These are phyloP conservation scores for Exophiala dermatitidis DNA, from an alignment of 2,329 filamentous ascomycete species.

Conservation along the genomic window DNA sequence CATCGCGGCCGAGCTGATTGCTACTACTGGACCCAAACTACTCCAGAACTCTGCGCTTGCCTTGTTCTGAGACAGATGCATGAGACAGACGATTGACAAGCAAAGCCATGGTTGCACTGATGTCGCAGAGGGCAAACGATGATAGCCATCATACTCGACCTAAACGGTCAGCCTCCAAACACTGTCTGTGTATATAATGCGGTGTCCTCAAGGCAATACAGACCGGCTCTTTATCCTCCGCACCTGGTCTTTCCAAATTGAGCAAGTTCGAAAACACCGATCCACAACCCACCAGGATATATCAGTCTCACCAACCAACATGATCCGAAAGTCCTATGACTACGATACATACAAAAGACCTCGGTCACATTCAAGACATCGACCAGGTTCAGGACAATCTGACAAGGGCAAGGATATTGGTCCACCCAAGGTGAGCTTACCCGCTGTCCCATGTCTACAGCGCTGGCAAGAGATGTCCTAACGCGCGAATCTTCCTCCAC, in stretches of 20 bases:
- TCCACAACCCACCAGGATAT: not conserved
- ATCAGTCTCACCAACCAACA: not conserved
- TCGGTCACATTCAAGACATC: not conserved
- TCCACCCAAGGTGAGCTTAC: not conserved
- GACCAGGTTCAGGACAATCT: not conserved
- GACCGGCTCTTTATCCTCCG: not conserved
- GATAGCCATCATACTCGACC: not conserved
- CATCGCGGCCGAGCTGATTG: constrained; percentile 42
- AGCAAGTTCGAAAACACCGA: not conserved
- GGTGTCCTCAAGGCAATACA: not conserved
- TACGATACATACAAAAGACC: not conserved
- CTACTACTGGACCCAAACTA: constrained; percentile 39
- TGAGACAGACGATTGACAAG: not conserved
- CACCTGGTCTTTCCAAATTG: not conserved
- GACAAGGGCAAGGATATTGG: not conserved
- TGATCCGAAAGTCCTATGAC: not conserved
- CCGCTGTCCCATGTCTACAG: not conserved
- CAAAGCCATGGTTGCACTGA: not conserved
- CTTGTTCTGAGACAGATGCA: constrained; percentile 18
- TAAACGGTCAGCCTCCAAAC: not conserved
- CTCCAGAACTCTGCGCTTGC: constrained; percentile 29
- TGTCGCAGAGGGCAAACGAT: constrained; percentile 1
- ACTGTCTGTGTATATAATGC: not conserved
- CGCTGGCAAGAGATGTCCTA: not conserved
- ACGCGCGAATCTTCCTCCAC: not conserved